Conservation (phyloP, 176 grass and related monocot species). For the Alloteropsis semialata region DNA sequence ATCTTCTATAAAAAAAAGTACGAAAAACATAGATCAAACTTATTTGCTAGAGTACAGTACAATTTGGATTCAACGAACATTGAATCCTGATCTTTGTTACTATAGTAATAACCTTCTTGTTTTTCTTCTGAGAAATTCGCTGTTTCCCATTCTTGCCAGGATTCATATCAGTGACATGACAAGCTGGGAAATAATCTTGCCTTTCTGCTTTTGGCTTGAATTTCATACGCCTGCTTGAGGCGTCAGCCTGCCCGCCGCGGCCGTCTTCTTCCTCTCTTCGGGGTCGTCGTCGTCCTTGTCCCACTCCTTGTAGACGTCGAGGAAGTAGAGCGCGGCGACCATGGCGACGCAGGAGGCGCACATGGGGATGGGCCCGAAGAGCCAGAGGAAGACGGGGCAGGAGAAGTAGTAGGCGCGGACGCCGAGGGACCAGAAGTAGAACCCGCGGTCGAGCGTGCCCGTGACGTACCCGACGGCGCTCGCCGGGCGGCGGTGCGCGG, state of each 20-base stretch:
- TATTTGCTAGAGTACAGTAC: neutral
- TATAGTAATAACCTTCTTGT: too few relatives aligned
- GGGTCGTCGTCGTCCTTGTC: neutral
- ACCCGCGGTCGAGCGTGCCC: conserved; percentile 38
- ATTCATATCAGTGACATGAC: too few relatives aligned
- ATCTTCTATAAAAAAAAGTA: too few relatives aligned
- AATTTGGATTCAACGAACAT: conserved; percentile 4
- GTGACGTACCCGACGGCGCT: conserved; percentile 48
- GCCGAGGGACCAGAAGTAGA: conserved; percentile 77
- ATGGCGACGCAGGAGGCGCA: conserved; percentile 26
- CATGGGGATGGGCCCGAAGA: conserved; percentile 64
- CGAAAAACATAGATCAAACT: too few relatives aligned
- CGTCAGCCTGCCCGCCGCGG: neutral
- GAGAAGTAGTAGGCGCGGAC: conserved; percentile 65
- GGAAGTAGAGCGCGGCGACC: conserved; percentile 43
- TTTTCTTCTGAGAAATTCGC: neutral
- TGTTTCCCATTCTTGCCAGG: neutral
- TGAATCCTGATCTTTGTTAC: neutral
- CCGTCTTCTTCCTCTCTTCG: too few relatives aligned
- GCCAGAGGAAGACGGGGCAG: conserved; percentile 63
- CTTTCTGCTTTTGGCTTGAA: too few relatives aligned
- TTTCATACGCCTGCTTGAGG: neutral
- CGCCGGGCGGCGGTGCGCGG: conserved; percentile 16
- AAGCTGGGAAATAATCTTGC: too few relatives aligned
- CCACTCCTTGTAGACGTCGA: conserved; percentile 40